Conservation (phyloP, 2,329 filamentous ascomycete species). For the Aspergillus fijiensis region DNA sequence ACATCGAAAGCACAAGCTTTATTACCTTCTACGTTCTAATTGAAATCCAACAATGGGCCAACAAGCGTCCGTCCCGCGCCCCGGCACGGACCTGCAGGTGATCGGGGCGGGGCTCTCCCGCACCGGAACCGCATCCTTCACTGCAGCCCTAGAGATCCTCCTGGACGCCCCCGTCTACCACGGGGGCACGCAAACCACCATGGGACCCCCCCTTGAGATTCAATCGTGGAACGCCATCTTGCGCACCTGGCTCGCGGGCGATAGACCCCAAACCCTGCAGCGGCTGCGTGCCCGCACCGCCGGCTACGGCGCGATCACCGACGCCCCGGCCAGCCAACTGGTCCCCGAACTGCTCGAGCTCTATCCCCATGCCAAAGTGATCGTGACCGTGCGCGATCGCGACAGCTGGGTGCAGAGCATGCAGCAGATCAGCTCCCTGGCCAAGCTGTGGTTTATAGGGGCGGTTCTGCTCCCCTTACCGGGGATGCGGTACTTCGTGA, state of each 20-base stretch:
- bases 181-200: constrained; percentile 44
- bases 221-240: constrained; percentile 24
- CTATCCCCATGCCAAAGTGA: constrained; percentile 52
- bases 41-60: constrained; percentile 4
- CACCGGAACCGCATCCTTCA: constrained; percentile 55
- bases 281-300: constrained; percentile 19
- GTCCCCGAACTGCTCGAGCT: constrained; percentile 49
- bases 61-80: constrained; percentile 3
- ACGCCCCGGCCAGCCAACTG: constrained; percentile 46
- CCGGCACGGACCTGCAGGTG: constrained; percentile 20
- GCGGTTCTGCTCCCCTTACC: constrained; percentile 25
- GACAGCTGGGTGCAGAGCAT: constrained; percentile 25
- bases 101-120: constrained; percentile 38
- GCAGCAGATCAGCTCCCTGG: constrained; percentile 15
- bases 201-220: constrained; percentile 23
- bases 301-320: constrained; percentile 50
- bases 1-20: no score
- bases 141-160: constrained; percentile 48
- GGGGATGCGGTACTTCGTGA: constrained; percentile 26
- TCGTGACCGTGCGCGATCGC: constrained; percentile 39
- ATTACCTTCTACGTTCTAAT: no score
- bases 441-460: constrained; percentile 20
- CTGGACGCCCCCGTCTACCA: constrained; percentile 53
- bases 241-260: not conserved
- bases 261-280: not conserved